Evolutionary conservation across 176 grass and related monocot species (phyloP).

Genomic region (Areca catechu): DNA sequence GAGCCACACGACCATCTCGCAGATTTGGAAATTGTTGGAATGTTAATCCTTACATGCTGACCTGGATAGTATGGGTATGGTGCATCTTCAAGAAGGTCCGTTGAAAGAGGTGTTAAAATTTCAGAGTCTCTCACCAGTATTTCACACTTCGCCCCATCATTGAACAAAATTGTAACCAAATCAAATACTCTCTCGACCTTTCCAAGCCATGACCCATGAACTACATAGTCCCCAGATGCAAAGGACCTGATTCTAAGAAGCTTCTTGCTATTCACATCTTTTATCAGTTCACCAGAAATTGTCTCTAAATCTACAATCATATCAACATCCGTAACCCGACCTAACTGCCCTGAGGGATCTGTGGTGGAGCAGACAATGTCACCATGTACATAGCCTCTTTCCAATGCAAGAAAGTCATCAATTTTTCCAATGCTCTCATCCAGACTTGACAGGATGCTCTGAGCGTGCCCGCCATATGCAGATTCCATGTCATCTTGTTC

Average conservation of each 20-base stretch:
- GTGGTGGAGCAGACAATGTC: constrained; percentile 61
- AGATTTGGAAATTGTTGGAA: constrained; percentile 36
- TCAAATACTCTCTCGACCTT: constrained; percentile 68
- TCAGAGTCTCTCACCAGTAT: constrained; percentile 67
- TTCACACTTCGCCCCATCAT: constrained; percentile 65
- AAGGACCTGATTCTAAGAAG: constrained; percentile 79
- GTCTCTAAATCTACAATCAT: constrained; percentile 85
- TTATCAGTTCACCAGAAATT: constrained; percentile 49
- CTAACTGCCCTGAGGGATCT: constrained; percentile 74
- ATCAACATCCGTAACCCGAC: constrained; percentile 48
- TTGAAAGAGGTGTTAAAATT: constrained; percentile 48
- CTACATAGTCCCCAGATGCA: constrained; percentile 57
- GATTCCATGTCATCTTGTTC: constrained; percentile 66
- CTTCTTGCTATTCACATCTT: constrained; percentile 73
- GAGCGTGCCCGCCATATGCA: constrained; percentile 43
- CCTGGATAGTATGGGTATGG: constrained; percentile 76
- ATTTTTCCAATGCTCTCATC: constrained; percentile 86
- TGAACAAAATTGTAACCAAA: constrained; percentile 60
- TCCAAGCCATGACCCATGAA: constrained; percentile 91
- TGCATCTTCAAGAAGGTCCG: constrained; percentile 56
- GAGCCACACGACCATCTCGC: constrained; percentile 69
- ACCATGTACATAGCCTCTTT: constrained; percentile 70
- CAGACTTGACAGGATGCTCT: constrained; percentile 65
- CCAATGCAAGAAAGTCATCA: constrained; percentile 79
- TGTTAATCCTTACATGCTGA: constrained; percentile 58